phyloP scores from a whole-genome alignment of 2,329 filamentous ascomycete species.

The Trichophyton mentagrophytes region DNA sequence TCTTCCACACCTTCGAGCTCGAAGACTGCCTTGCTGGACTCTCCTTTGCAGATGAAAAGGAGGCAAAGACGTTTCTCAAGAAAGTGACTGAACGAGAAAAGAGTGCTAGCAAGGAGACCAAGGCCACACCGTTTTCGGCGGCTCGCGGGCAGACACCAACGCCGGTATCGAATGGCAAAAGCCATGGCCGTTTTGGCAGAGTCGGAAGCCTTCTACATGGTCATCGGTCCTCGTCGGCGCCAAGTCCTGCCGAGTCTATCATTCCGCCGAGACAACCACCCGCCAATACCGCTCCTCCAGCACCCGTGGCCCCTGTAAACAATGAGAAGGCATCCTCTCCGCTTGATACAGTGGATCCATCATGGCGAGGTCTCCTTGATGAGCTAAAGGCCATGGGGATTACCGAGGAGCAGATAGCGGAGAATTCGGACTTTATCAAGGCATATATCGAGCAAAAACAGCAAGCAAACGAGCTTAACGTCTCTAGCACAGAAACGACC shows the following conservation, averaged over 20 bases:
- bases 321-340: conserved; percentile 19
- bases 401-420: conserved; percentile 53
- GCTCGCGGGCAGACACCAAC: conserved; percentile 37
- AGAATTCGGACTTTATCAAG: conserved; percentile 57
- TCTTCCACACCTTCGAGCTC: conserved; percentile 95
- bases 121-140: conserved; percentile 57
- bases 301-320: conserved; percentile 22
- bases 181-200: conserved; percentile 38
- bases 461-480: conserved; percentile 26
- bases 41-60: conserved; percentile 93
- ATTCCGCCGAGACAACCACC: conserved; percentile 31
- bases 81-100: conserved; percentile 95
- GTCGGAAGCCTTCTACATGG: conserved; percentile 38
- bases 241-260: conserved; percentile 32
- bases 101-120: conserved; percentile 81
- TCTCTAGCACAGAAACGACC: conserved; percentile 25
- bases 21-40: conserved; percentile 82
- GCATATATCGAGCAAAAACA: conserved; percentile 53
- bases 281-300: conserved; percentile 10
- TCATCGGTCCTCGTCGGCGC: conserved; percentile 37
- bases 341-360: conserved; percentile 50
- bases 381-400: conserved; percentile 54
- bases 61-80: conserved; percentile 92
- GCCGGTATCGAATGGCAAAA: conserved; percentile 33
- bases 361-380: conserved; percentile 48